Evolutionary conservation across 75 land plant species (phyloP), one percentile per base, ranked within the genome.

Genomic region (Chamaecyparis obtusa): DNA sequence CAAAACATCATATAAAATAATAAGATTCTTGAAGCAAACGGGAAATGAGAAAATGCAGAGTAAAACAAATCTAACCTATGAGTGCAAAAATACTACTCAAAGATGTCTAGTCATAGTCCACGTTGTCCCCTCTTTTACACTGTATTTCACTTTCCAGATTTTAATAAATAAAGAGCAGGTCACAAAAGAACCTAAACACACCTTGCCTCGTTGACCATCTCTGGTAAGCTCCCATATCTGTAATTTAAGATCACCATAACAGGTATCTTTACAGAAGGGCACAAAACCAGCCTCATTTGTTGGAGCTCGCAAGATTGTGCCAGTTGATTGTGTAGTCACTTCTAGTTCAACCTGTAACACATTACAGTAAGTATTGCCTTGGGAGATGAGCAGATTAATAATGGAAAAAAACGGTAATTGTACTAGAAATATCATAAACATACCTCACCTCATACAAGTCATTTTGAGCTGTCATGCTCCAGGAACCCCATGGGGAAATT

Each of bases 201-300:
- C 99, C 96, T 94, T 92, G 39, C 97, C 99, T 51, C 95, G 90
- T 33, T 87, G 89, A 71, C 94, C 95, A 57, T 87, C 89, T 19
- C 46, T 84, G 76, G 79, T 89, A 43, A 89, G 88, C 88, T 98
- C 95, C 98, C 99, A 96, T 14, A 98, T 55, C 78, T 92, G 89
- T 79, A 98, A 86, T 91, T 49, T 93, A 39, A 96, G 88, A 35
- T 91, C 90, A 64, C 95, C 97, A 86, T 39, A 88, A 88, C 96
- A 98, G n/a, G 97, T 94, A 85, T 98, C 99, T 85, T 94, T 95
- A 76, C 98, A 96, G 85, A 93, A 93, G 24, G 96, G 94, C 80
- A 90, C 94, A 87, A 98, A 81, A 27, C 99, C 99, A 88, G 93
- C 92, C 84, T 98, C 99, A 64, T 79, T 72, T 39, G 99, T 98